phyloP scores from a whole-genome alignment of 202 grass and related monocot species.

The Carex sylvatica region DNA sequence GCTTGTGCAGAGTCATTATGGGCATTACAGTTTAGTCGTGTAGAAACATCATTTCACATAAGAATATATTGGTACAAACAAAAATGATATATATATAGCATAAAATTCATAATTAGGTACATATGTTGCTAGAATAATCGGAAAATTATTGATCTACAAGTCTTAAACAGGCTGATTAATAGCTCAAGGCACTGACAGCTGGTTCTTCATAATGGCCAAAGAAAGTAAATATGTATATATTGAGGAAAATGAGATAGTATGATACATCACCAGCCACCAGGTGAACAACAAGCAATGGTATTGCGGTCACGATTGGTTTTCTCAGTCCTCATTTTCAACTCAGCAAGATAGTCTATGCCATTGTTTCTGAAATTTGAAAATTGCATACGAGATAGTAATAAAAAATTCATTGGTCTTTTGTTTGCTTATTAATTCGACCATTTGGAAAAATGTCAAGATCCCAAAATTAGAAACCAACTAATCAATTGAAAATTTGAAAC shows the following conservation, averaged over 20 bases:
- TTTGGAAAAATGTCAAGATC: not conserved
- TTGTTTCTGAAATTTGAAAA: conserved; percentile 13
- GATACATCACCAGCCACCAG: not conserved
- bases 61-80: not conserved
- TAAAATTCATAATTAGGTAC: too few relatives aligned
- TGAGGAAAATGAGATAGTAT: not conserved
- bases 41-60: not conserved
- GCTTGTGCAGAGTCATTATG: not conserved
- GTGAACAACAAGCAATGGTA: not conserved
- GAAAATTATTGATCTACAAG: not conserved
- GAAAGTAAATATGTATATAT: not conserved
- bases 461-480: not conserved
- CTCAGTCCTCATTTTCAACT: not conserved
- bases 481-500: not conserved
- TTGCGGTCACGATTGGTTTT: not conserved
- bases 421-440: not conserved
- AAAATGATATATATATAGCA: not conserved
- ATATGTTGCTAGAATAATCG: not conserved
- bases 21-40: not conserved
- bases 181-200: not conserved
- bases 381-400: not conserved
- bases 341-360: conserved; percentile 1
- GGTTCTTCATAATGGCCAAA: not conserved
- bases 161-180: not conserved
- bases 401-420: not conserved